Evolutionary conservation across 2,329 filamentous ascomycete species (phyloP), one percentile per base, ranked within the genome.

Genomic region (Periglandula ipomoeae): DNA sequence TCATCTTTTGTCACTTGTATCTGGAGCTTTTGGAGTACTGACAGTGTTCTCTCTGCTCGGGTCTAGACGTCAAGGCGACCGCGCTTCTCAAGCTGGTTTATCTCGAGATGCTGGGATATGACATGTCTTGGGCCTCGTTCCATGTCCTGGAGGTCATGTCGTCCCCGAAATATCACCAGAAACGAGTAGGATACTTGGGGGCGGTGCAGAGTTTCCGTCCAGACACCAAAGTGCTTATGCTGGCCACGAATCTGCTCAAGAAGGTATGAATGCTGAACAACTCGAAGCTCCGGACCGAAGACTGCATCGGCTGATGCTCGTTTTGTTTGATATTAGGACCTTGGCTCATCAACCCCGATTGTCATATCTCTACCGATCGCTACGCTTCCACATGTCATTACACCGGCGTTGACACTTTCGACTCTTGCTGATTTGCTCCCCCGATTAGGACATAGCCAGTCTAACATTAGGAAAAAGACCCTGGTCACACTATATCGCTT

Each of bases 101-200:
- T 66, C 81, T 98, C 56, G 93, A 98, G 66, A 98, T 98, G 93
- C 90, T 97, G 58, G 93, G 93, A 13, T 87, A 97, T 65, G 93
- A 97, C 69, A 98, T 98, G 93, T 96, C 91, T 3, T 98, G 93
- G 93, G 93, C 93, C 4, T 90, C 90, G 11, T 98, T 98, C 70
- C 88, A 98, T 65, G 91, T 97, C 46, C 83, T 98, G 43, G 93
- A 98, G 71, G 93, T 98, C 70, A 98, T 98, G 93, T 95, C 90
- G 34, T 95, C 89, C 35, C 76, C 85, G 43, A 97, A 96, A 65
- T 95, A 95, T 66, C 79, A 89, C 57, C 91, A 96, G 68, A 98
- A 98, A 70, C 80, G 91, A 55, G 89, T 96, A 40, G 93, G 91
- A 50, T 98, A 98, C 65, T 75, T 98, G 19, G 91, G 87, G 13